Evolutionary conservation across 2,329 filamentous ascomycete genomes (phyloP).

Genomic region (Hypoxylon sp.): DNA sequence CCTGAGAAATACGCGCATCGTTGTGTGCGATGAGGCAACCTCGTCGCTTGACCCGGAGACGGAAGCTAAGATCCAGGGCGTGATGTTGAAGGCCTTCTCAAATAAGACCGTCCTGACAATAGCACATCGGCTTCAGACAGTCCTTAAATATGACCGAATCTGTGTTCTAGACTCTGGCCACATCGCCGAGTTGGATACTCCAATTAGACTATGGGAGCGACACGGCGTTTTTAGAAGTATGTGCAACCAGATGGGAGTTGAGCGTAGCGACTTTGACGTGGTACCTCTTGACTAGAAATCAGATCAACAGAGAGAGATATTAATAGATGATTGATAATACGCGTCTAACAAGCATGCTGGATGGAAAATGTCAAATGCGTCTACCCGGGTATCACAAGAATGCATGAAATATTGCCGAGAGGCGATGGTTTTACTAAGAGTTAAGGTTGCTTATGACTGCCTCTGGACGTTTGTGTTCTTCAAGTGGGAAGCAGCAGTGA

Average conservation of each 20-base stretch:
- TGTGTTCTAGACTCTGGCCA: slow-evolving; percentile 78
- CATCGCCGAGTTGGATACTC: slow-evolving; percentile 76
- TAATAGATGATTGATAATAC: slow-evolving; percentile 8
- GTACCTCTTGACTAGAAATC: neutral
- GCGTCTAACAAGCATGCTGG: slow-evolving; percentile 8
- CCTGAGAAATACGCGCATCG: slow-evolving; percentile 75
- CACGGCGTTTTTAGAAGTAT: slow-evolving; percentile 74
- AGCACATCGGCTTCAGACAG: slow-evolving; percentile 73
- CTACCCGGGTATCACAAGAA: neutral
- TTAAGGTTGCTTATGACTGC: neutral
- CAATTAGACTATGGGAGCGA: slow-evolving; percentile 66
- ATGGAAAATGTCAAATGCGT: neutral
- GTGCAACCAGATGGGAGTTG: slow-evolving; percentile 57
- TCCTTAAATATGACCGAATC: slow-evolving; percentile 79
- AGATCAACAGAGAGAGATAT: slow-evolving; percentile 1
- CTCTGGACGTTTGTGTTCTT: neutral
- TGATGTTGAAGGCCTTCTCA: slow-evolving; percentile 73
- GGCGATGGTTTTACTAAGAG: slow-evolving; percentile 5
- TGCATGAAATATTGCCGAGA: neutral
- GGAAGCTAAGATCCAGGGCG: slow-evolving; percentile 76
- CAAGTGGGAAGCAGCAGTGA: slow-evolving; percentile 6
- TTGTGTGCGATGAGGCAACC: slow-evolving; percentile 82
- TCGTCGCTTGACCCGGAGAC: slow-evolving; percentile 78
- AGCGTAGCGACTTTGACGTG: slow-evolving; percentile 2
- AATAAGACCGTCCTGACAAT: slow-evolving; percentile 79